Percentiles rank a stretch among this genome's conserved stretches.
Evolutionary conservation across 768 basidiomycete genomes (phyloP).

Genomic region (Tulasnella sp.): DNA sequence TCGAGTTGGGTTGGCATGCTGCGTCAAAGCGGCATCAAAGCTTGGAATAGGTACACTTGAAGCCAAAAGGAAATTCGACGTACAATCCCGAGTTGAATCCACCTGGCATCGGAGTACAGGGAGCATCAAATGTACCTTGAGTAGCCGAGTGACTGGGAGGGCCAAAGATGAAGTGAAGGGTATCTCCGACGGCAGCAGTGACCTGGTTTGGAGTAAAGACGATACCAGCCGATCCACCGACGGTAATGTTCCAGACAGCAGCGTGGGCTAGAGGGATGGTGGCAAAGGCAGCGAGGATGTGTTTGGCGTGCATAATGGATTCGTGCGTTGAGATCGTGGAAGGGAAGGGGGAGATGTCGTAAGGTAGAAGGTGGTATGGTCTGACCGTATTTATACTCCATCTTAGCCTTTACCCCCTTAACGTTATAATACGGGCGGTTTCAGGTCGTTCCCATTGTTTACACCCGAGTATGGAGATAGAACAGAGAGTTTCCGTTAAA

Average conservation of each 20-base stretch:
- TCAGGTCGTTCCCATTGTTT: too few species aligned
- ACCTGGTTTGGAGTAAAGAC: background rate
- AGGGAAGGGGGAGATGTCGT: background rate
- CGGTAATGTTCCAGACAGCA: constrained; percentile 2
- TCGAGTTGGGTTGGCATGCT: too few species aligned
- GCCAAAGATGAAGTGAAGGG: background rate
- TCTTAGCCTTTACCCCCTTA: too few species aligned
- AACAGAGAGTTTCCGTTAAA: too few species aligned
- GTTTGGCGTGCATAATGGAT: background rate
- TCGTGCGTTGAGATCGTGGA: background rate
- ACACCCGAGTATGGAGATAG: too few species aligned
- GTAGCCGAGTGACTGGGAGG: background rate
- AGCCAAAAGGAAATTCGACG: background rate
- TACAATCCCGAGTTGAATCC: constrained; percentile 22
- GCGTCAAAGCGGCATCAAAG: background rate
- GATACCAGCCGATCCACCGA: background rate
- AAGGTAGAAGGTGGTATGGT: too few species aligned
- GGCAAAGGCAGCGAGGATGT: background rate
- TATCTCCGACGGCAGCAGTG: background rate
- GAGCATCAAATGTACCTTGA: background rate
- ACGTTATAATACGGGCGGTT: too few species aligned
- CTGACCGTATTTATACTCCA: too few species aligned
- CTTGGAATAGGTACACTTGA: background rate
- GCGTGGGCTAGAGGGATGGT: background rate
- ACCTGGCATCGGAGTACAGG: background rate